Base-by-base conservation (phyloP, 2,329 filamentous ascomycete species). In the Chaetothyriales sp. region DNA sequence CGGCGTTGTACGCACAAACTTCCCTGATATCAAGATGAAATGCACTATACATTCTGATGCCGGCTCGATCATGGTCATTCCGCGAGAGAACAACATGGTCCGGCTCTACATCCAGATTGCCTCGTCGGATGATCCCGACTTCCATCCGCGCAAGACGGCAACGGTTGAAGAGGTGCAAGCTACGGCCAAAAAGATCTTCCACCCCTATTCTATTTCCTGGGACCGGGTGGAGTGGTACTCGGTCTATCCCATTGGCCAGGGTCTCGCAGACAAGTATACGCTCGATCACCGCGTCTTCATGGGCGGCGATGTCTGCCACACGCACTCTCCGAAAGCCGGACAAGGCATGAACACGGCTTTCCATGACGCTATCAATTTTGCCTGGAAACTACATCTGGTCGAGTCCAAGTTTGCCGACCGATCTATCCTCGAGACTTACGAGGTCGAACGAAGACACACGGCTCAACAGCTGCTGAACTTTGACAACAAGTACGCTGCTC, bases 331-430 rank as follows among this genome's bases (percentile, higher is more conserved):
- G 50, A 82, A 81, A 65, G 78, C 78, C 12, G 78, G 78, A 15
- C 78, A 81, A 60, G 78, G 78, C 51, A 81, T 77, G 75, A 78
- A 78, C 68, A 78, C 76, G 56, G 72, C 77, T 19, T 76, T 77
- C 66, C 66, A 75, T 46, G 72, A 75, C 60, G 87, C 87, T 0
- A 78, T 87, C 53, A 96, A 95, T 66, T 73, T 96, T 43, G 89
- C 89, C 6, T 96, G 89, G 89, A 96, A 96, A 71, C 85, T 95
- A 48, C 89, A 95, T 64, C 81, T 85, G 36, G 90, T 95, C 8
- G 88, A 95, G 64, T 75, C 76, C 22, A 87, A 87, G 10, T 86
- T 94, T 58, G 86, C 87, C 1, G 70, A 80, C 26, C 82, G 85
- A 54, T 77, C 78, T 2, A 74, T 92, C 18, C 76, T 96, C 48